phyloP scores from a whole-genome alignment of 495 filamentous ascomycete species.

The Tuber aestivum region DNA sequence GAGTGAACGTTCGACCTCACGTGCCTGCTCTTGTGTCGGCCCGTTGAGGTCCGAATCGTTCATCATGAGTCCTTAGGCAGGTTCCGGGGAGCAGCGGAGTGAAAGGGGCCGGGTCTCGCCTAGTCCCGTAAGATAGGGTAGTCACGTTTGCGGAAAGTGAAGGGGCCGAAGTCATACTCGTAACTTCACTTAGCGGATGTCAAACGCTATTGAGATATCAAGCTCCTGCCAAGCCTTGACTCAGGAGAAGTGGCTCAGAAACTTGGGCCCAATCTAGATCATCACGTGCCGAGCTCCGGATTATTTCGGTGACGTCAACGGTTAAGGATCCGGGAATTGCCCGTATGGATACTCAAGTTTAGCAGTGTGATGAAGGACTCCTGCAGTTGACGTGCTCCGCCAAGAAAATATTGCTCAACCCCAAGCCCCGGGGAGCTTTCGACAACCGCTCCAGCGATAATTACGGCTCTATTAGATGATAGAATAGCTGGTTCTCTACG shows the following conservation, averaged over 20 bases:
- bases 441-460: too few relatives aligned
- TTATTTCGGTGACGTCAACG: not conserved
- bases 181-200: not conserved
- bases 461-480: too few relatives aligned
- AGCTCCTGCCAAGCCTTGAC: not conserved
- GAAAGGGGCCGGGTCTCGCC: not conserved
- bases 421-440: too few relatives aligned
- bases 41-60: conserved; percentile 57
- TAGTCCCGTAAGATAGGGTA: not conserved
- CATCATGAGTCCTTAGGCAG: conserved; percentile 45
- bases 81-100: not conserved
- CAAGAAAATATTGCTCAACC: too few relatives aligned
- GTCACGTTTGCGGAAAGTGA: not conserved
- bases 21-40: conserved; percentile 50
- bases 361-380: too few relatives aligned
- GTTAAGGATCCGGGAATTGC: not conserved
- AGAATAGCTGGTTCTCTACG: too few relatives aligned
- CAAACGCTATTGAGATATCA: not conserved
- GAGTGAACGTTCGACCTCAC: conserved; percentile 46
- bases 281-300: not conserved
- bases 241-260: not conserved
- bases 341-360: too few relatives aligned
- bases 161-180: not conserved
- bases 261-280: not conserved
- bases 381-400: too few relatives aligned